A percentile compares a stretch with the other conserved stretches of the same genome.
Conservation (phyloP, 140 eudicot genomes). For the Erigeron philadelphicus region DNA sequence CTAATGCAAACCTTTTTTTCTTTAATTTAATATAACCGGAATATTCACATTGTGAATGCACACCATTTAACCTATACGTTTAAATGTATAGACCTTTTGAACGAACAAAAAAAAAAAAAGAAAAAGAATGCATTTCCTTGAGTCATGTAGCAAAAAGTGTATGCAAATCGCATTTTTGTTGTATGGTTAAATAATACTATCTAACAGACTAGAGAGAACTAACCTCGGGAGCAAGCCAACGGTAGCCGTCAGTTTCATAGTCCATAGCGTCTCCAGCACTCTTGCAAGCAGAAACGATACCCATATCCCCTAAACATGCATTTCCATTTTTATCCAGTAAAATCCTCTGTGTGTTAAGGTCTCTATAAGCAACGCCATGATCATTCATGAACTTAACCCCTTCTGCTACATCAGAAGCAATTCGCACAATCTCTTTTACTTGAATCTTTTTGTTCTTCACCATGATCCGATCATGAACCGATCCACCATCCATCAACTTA, state of each 20-base stretch:
- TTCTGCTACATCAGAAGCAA: constrained; percentile 78
- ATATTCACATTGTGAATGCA: background rate
- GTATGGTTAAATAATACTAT: background rate
- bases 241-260: constrained; percentile 93
- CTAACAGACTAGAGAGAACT: constrained; percentile 21
- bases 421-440: constrained; percentile 59
- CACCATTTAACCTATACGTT: background rate
- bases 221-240: constrained; percentile 99
- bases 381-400: constrained; percentile 94
- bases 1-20: background rate
- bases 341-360: constrained; percentile 77
- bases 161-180: background rate
- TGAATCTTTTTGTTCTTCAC: constrained; percentile 73
- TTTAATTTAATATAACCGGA: background rate
- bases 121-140: background rate
- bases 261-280: constrained; percentile 83
- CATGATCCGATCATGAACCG: constrained; percentile 70
- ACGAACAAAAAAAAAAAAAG: too few relatives aligned
- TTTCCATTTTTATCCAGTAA: constrained; percentile 75
- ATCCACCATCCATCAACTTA: constrained; percentile 95
- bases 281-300: constrained; percentile 79
- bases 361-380: constrained; percentile 84
- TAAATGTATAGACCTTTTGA: background rate
- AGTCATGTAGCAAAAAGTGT: background rate
- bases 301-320: constrained; percentile 96